A percentile compares a stretch with the other conserved stretches of the same genome.
phyloP scores from a whole-genome alignment of 805 yeast genomes.

The Candida piceae region DNA sequence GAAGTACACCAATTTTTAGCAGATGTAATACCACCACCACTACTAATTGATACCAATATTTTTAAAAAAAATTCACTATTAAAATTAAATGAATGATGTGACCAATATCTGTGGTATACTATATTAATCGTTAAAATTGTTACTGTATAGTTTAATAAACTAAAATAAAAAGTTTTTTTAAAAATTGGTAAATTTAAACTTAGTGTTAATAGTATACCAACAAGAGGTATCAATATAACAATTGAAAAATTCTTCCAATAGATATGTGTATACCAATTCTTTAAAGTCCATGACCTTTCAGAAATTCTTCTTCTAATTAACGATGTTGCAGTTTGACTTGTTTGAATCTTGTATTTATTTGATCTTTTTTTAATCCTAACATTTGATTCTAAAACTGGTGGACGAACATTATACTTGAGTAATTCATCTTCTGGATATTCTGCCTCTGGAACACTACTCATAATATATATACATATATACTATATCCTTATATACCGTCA shows the following conservation, averaged over 20 bases:
- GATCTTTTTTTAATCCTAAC: no score
- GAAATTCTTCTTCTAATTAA: slow-evolving; percentile 45
- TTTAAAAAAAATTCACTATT: slow-evolving; percentile 41
- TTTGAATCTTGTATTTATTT: slow-evolving; percentile 20
- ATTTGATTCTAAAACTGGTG: no score
- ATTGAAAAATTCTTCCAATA: slow-evolving; percentile 68
- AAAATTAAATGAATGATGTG: slow-evolving; percentile 51
- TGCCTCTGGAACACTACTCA: no score
- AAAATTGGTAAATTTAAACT: slow-evolving; percentile 7
- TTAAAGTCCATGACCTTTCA: slow-evolving; percentile 70
- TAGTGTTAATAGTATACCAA: slow-evolving; percentile 14
- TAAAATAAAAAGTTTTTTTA: slow-evolving; percentile 41
- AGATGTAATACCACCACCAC: slow-evolving; percentile 73
- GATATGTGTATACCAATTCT: slow-evolving; percentile 67
- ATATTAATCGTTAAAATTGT: slow-evolving; percentile 75
- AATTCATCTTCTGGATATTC: slow-evolving; percentile 28
- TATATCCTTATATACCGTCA: no score
- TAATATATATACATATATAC: no score
- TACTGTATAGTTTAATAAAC: slow-evolving; percentile 48
- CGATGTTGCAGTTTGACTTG: slow-evolving; percentile 10
- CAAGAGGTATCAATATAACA: slow-evolving; percentile 50
- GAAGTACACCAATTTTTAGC: slow-evolving; percentile 75
- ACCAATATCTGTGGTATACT: slow-evolving; percentile 76
- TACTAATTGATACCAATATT: slow-evolving; percentile 54
- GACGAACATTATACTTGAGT: slow-evolving; percentile 13